Percentiles rank a stretch among this genome's conserved stretches.
Evolutionary conservation across 495 filamentous ascomycete species (phyloP).

Genomic region (Apiosordaria backusii): DNA sequence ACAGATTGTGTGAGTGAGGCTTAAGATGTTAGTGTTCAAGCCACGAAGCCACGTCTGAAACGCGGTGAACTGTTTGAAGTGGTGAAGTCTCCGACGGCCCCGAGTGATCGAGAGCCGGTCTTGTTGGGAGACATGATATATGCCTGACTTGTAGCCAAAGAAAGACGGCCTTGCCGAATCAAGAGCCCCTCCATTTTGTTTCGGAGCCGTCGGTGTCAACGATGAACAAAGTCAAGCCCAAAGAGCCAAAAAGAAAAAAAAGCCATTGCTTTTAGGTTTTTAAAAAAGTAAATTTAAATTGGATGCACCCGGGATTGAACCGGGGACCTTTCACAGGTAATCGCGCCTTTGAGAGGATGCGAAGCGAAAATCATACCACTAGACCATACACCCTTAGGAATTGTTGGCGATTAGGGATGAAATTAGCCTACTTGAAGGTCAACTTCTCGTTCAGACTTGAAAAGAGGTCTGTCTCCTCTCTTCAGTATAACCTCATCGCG

Average conservation of each 20-base stretch:
- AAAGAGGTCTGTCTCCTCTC: too few species aligned
- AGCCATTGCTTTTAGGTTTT: neutral
- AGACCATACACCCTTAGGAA: slow-evolving; percentile 16
- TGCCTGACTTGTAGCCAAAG: neutral
- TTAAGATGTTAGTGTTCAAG: neutral
- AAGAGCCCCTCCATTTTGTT: neutral
- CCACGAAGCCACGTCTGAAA: neutral
- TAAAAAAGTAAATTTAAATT: neutral
- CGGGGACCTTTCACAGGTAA: slow-evolving; percentile 18
- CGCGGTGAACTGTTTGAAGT: too few species aligned
- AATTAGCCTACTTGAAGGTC: too few species aligned
- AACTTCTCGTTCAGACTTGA: too few species aligned
- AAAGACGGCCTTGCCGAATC: neutral
- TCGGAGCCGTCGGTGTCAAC: too few species aligned
- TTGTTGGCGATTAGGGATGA: neutral
- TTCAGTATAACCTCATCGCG: too few species aligned
- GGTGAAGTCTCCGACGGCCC: neutral
- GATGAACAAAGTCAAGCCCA: neutral
- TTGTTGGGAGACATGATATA: neutral
- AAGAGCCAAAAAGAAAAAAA: slow-evolving; percentile 2
- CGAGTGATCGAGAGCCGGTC: neutral
- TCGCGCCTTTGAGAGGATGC: slow-evolving; percentile 11
- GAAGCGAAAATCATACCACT: slow-evolving; percentile 25
- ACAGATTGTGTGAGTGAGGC: neutral
- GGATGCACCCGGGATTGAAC: slow-evolving; percentile 21